Evolutionary conservation across 2,329 filamentous ascomycete species (phyloP).

Genomic region (Erysiphe neolycopersici): DNA sequence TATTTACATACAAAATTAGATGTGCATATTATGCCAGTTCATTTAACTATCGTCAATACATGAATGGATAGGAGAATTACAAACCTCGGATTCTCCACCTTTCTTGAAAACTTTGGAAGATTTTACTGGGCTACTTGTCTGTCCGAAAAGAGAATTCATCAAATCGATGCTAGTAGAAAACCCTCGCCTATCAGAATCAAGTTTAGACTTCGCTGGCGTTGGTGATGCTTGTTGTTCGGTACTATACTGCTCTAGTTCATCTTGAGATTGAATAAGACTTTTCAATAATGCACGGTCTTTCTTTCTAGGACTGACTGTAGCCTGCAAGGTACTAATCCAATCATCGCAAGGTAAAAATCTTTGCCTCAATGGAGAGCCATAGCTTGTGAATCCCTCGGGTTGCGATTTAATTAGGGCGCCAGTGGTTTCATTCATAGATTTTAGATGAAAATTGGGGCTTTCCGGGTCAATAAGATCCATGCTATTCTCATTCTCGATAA

Average conservation of each 20-base stretch:
- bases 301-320: conserved; percentile 83
- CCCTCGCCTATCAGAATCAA: conserved; percentile 23
- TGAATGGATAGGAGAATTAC: conserved; percentile 23
- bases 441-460: conserved; percentile 20
- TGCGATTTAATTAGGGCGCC: conserved; percentile 35
- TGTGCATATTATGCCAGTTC: conserved; percentile 8
- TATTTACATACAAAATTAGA: conserved; percentile 14
- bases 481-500: conserved; percentile 44
- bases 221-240: conserved; percentile 24
- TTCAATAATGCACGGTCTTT: conserved; percentile 54
- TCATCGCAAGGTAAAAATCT: conserved; percentile 43
- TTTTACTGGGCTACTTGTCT: conserved; percentile 31
- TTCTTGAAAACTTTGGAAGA: conserved; percentile 27
- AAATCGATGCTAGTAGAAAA: conserved; percentile 81
- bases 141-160: conserved; percentile 81
- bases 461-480: conserved; percentile 38
- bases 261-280: conserved; percentile 17
- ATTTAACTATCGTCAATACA: conserved; percentile 3
- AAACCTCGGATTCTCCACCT: conserved; percentile 67
- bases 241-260: conserved; percentile 4
- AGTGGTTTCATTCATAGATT: conserved; percentile 24
- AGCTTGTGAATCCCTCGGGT: conserved; percentile 31
- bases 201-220: conserved; percentile 14
- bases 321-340: conserved; percentile 83
- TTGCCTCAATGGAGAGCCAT: conserved; percentile 28